Conservation (phyloP, 2,329 filamentous ascomycete genomes). For the Hymenoscyphus fraxineus region DNA sequence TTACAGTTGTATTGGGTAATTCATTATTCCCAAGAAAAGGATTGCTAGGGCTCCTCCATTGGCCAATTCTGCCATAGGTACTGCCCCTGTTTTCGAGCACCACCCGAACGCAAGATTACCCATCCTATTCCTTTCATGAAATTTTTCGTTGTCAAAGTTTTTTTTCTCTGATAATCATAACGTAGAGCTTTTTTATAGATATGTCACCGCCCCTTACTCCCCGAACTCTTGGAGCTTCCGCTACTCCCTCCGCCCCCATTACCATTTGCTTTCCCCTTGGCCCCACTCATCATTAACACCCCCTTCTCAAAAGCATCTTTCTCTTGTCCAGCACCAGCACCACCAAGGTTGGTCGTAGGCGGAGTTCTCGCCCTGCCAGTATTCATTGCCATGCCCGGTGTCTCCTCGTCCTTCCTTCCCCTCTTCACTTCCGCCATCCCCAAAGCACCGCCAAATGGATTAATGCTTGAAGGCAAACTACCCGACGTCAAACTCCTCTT, state of each 20-base stretch:
- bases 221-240: constrained; percentile 27
- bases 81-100: background rate
- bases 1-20: background rate
- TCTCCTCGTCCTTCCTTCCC: constrained; percentile 19
- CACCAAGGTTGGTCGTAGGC: constrained; percentile 29
- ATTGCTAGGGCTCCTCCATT: background rate
- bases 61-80: background rate
- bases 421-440: background rate
- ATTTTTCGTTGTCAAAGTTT: no score
- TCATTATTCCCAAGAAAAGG: background rate
- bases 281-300: constrained; percentile 4
- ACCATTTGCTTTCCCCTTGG: background rate
- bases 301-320: constrained; percentile 8
- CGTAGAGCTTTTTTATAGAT: background rate
- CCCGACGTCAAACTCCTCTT: constrained; percentile 39
- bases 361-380: constrained; percentile 48
- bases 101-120: no score
- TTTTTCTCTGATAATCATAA: background rate
- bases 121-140: background rate
- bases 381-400: constrained; percentile 36
- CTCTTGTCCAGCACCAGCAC: background rate
- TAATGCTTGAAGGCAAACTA: constrained; percentile 16
- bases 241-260: constrained; percentile 9
- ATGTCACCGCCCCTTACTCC: constrained; percentile 25
- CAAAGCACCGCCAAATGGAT: background rate